Evolutionary conservation across 2,329 filamentous ascomycete genomes (phyloP), one percentile per base, ranked within the genome.

Genomic region (Didymella exigua): DNA sequence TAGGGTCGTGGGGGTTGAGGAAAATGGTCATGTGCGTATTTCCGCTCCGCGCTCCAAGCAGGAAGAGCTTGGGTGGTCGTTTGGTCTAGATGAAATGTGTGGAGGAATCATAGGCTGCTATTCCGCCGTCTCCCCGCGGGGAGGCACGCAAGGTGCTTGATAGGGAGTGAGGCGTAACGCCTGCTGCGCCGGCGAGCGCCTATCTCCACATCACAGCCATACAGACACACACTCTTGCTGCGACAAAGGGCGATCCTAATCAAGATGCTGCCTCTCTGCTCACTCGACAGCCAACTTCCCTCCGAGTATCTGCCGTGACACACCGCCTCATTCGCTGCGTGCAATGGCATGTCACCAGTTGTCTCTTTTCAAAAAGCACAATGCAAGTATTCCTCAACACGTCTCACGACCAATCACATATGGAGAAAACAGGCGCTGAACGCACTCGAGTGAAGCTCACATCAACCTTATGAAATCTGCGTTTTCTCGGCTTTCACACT

Each of bases 11-110:
- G 52, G 52, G 52, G 46, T 41, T 45, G 47, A 46, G 37, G 51
- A 44, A 18, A 13, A 24, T 9, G 16, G 38, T 40, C 54, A 56
- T 29, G 27, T 48, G 48, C 36, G 13, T 21, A 7, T 42, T 47
- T 50, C 52, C 52, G 52, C 52, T 50, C 52, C 47, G 52, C 52
- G 31, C 47, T 45, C 42, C 9, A 49, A 42, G 27, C 27, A 55
- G 41, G 34, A 46, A 46, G 34, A 36, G 14, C 6, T 14, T 14
- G 29, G 44, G 33, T 30, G 44, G 10, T 54, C 38, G 43, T n/a
- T 27, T 18, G 13, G 27, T 49, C 45, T 36, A 11, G 29, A 49
- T n/a, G 23, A 29, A 24, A 36, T 49, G 45, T 26, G 21, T 46
- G 45, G 52, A 45, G 41, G 52, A 46, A 51, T 21, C 23, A 47